These are phyloP conservation scores for Ophiostoma novo-ulmi DNA, from an alignment of 2,329 filamentous ascomycete species.

Conservation along the genomic window DNA sequence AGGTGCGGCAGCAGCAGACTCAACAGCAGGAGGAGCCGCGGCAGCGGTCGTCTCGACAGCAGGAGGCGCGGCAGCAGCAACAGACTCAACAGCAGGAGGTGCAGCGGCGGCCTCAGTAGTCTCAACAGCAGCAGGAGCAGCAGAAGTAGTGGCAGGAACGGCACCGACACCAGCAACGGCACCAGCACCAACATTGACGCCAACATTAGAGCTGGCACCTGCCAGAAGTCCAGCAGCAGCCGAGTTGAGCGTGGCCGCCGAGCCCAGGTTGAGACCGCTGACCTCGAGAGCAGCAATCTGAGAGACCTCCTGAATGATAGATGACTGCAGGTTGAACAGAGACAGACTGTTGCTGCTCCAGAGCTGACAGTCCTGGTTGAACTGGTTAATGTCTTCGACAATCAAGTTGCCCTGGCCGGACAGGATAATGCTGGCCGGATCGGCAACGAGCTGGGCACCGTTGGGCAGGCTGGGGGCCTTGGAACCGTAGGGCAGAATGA, in stretches of 20 bases:
- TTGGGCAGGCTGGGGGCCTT: constrained; percentile 31
- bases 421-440: constrained; percentile 39
- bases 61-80: constrained; percentile 20
- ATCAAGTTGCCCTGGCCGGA: constrained; percentile 34
- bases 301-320: constrained; percentile 32
- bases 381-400: constrained; percentile 34
- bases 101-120: not conserved
- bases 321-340: constrained; percentile 32
- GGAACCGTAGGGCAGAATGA: constrained; percentile 36
- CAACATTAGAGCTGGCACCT: not conserved
- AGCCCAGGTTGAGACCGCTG: constrained; percentile 29
- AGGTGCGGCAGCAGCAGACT: not conserved
- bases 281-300: constrained; percentile 32
- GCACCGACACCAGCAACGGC: not conserved
- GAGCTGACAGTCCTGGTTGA: constrained; percentile 35
- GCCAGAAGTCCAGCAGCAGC: constrained; percentile 22
- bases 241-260: constrained; percentile 21
- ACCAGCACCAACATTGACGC: not conserved
- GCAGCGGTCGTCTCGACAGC: not conserved
- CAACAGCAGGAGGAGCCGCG: not conserved
- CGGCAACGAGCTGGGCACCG: constrained; percentile 34
- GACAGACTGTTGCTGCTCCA: constrained; percentile 31
- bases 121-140: not conserved
- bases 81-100: not conserved
- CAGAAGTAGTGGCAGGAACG: not conserved